Conservation (phyloP, 257 asterid species). For the Gentiana dahurica region DNA sequence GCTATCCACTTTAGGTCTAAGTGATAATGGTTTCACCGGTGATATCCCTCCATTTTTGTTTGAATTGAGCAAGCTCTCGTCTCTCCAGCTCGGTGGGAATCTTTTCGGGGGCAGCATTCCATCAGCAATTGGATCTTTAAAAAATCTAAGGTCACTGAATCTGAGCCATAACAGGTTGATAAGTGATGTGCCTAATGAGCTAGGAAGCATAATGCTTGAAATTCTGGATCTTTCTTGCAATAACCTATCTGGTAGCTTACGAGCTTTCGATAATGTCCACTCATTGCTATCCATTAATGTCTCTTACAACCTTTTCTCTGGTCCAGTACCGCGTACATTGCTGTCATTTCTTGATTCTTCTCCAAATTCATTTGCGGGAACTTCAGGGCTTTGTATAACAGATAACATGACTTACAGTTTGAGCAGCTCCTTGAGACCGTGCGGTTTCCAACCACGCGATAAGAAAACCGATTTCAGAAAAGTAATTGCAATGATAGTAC, state of each 20-base stretch:
- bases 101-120: conserved; percentile 43
- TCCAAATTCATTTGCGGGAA: conserved; percentile 52
- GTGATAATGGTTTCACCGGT: conserved; percentile 48
- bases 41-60: conserved; percentile 42
- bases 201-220: conserved; percentile 48
- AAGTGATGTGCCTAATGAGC: conserved; percentile 40
- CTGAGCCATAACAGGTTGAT: conserved; percentile 44
- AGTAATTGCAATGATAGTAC: conserved; percentile 31
- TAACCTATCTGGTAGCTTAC: conserved; percentile 49
- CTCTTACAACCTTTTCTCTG: conserved; percentile 49
- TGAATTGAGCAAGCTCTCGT: conserved; percentile 42
- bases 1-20: conserved; percentile 38
- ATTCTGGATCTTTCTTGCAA: conserved; percentile 51
- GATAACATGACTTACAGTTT: conserved; percentile 24
- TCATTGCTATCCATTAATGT: conserved; percentile 42
- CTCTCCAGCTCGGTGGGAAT: conserved; percentile 62
- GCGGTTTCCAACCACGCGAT: conserved; percentile 23
- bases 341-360: conserved; percentile 28
- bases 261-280: conserved; percentile 23
- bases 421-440: conserved; percentile 21
- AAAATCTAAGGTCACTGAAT: conserved; percentile 45
- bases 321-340: conserved; percentile 41
- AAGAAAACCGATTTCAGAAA: conserved; percentile 16
- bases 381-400: conserved; percentile 34
- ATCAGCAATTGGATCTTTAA: conserved; percentile 22